A percentile compares a stretch with the other conserved stretches of the same genome.
phyloP scores from a whole-genome alignment of 331 rosid species.

The Pyrus hybrid region DNA sequence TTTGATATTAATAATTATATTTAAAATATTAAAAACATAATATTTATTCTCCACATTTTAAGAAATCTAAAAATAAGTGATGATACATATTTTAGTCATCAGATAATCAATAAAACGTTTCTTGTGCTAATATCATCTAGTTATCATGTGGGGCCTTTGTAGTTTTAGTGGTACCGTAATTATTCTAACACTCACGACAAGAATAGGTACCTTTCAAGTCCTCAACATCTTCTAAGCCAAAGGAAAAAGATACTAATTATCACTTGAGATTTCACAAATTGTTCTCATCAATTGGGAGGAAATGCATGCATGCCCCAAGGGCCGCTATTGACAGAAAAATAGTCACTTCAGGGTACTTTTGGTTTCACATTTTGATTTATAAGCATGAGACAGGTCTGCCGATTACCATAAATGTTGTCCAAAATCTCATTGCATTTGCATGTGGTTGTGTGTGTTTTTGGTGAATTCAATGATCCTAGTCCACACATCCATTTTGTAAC shows the following conservation, averaged over 20 bases:
- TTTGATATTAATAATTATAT: too few relatives aligned
- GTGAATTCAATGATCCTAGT: conserved; percentile 16
- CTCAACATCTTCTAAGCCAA: not conserved
- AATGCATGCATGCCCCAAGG: not conserved
- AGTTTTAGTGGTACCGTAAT: too few relatives aligned
- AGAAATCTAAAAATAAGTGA: too few relatives aligned
- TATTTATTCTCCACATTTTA: too few relatives aligned
- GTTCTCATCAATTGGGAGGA: not conserved
- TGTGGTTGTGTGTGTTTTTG: conserved; percentile 14
- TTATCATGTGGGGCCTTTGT: too few relatives aligned
- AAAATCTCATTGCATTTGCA: conserved; percentile 9
- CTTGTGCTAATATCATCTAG: too few relatives aligned
- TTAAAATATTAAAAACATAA: too few relatives aligned
- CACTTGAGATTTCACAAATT: not conserved
- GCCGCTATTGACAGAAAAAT: not conserved
- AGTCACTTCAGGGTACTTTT: not conserved
- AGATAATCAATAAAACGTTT: too few relatives aligned
- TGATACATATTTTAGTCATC: too few relatives aligned
- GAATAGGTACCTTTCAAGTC: not conserved
- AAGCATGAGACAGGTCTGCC: not conserved
- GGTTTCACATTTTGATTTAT: not conserved
- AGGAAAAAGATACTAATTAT: not conserved
- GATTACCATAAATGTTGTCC: conserved; percentile 12
- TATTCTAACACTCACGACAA: not conserved
- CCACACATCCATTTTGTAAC: conserved; percentile 29